Evolutionary conservation across 139 green algal species (phyloP).

Genomic region (Haematococcus lacustris): DNA sequence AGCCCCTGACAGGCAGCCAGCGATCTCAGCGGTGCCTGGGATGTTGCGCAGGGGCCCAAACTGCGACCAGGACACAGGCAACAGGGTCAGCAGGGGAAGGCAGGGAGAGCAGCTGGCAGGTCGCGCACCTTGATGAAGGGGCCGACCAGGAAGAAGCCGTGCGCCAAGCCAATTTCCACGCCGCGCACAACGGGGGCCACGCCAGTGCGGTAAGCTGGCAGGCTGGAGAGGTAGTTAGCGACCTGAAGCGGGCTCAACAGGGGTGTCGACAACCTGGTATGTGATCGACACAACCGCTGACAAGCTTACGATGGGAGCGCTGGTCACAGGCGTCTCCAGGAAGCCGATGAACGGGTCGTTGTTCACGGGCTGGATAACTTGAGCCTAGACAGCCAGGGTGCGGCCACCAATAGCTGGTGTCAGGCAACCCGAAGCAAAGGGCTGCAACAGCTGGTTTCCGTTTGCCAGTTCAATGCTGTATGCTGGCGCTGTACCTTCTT

Average conservation of each 20-base stretch:
- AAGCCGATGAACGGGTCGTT: constrained; percentile 92
- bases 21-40: constrained; percentile 70
- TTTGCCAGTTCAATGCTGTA: too few relatives aligned
- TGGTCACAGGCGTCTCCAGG: constrained; percentile 92
- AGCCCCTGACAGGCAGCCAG: constrained; percentile 77
- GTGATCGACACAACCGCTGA: too few relatives aligned
- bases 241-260: too few relatives aligned
- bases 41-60: constrained; percentile 80
- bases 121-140: constrained; percentile 97
- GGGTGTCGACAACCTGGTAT: too few relatives aligned
- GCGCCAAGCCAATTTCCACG: constrained; percentile 94
- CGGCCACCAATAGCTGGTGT: not conserved
- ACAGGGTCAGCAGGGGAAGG: too few relatives aligned
- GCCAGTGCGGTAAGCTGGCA: constrained; percentile 92
- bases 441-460: too few relatives aligned
- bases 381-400: too few relatives aligned
- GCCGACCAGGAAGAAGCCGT: constrained; percentile 90
- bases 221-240: constrained; percentile 85
- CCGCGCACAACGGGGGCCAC: constrained; percentile 90
- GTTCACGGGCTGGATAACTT: constrained; percentile 89
- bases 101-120: too few relatives aligned
- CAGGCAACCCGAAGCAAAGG: too few relatives aligned
- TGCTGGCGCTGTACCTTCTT: too few relatives aligned
- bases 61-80: too few relatives aligned
- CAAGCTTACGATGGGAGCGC: constrained; percentile 71